Base-by-base conservation (phyloP, 176 grass and related monocot genomes). In the Phoenix dactylifera region DNA sequence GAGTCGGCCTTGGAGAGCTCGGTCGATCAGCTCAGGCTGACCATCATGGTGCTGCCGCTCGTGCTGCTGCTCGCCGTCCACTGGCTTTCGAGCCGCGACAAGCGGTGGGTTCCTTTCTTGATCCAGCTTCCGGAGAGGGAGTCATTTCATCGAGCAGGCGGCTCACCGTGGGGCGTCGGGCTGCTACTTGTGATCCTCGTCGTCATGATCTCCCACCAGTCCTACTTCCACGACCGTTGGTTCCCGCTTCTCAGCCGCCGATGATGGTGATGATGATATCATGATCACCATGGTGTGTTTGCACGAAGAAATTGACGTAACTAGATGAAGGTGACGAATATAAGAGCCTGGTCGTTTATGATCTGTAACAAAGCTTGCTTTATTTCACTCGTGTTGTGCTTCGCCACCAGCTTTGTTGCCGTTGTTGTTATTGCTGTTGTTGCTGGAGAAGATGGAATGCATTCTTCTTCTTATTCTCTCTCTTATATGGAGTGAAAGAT, bases 201-300 rank as follows among this genome's bases (percentile, higher is more conserved):
- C 44, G 59, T 75, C 65, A 57, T 79, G 76, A 62, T 79, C 63
- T 79, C 69, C 55, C 59, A 67, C 29, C 69, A 77, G 66, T 77
- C 77, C 23, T 77, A 39, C 58, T 80, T 59, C 22, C 69, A 60
- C 20, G 44, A 70, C 22, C 65, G 60, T 18, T 77, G 64, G 54
- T 64, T 83, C 55, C 64, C 64, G 62, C 51, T 76, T 49, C 48
- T 77, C 24, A 77, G 63, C 35, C 35, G 35, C 9, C 3, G 35
- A 44, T 44, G 10, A 12, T 44, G 35, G 12, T 14, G 35, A 12
- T 44, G 35, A 10, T 44, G 35, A 28, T 28, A 12, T 44, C 9
- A 10, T 44, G 35, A 28, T 28, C 4, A 28, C 26, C 5, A 28
- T 28, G 26, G 35, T 44, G 35, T 12, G 9, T 2, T 44, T 44